Percentiles rank a stretch among this genome's conserved stretches.
Conservation (phyloP, 805 yeast genomes). For the Phaffomyces thermotolerans region DNA sequence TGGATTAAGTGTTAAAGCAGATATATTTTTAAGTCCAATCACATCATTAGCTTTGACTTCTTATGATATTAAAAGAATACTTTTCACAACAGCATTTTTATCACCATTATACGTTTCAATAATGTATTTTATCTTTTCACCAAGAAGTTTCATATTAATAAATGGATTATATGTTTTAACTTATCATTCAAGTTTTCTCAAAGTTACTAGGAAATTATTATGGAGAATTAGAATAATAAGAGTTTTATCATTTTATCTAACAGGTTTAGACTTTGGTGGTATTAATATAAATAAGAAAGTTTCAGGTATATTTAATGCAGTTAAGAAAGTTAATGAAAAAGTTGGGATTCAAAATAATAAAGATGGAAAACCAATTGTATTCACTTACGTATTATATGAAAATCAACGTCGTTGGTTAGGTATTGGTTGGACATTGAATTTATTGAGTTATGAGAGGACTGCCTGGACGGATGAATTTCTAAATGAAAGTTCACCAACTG, state of each 20-base stretch:
- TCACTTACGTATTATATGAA: constrained; percentile 88
- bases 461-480: constrained; percentile 97
- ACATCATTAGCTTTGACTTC: constrained; percentile 65
- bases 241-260: constrained; percentile 66
- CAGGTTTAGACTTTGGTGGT: constrained; percentile 75
- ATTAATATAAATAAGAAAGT: constrained; percentile 29
- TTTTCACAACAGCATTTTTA: constrained; percentile 77
- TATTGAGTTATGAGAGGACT: constrained; percentile 86
- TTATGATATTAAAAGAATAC: constrained; percentile 69
- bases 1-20: constrained; percentile 67
- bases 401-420: constrained; percentile 97
- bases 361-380: constrained; percentile 53
- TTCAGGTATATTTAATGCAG: constrained; percentile 37
- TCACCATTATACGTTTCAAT: constrained; percentile 78
- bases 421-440: constrained; percentile 93
- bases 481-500: constrained; percentile 76
- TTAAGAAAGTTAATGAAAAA: constrained; percentile 32
- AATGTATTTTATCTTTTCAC: constrained; percentile 61
- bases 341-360: constrained; percentile 25
- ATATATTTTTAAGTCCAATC: constrained; percentile 73
- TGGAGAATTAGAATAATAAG: constrained; percentile 80
- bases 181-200: constrained; percentile 80
- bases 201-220: constrained; percentile 73
- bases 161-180: constrained; percentile 59
- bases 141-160: constrained; percentile 55